Evolutionary conservation across 2,329 filamentous ascomycete genomes (phyloP), one percentile per base, ranked within the genome.

Genomic region (Sphaerostilbella broomeana): DNA sequence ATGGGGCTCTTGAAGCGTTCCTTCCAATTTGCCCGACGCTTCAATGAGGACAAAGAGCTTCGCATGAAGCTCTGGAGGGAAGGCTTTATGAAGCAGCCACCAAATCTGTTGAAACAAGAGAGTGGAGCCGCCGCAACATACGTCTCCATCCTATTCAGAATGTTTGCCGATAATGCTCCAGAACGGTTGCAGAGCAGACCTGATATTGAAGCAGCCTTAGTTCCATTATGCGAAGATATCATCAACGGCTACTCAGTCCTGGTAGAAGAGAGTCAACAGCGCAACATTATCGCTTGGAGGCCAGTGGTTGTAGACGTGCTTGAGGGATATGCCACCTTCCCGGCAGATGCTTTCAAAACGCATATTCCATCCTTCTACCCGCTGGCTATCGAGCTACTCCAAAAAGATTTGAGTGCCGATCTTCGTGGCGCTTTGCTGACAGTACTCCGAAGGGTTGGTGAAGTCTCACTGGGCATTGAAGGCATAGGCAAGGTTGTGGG

Each of bases 81-180:
- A 60, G 92, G 94, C 1, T 99, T 98, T 72, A 99, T 99, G 92
- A 95, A 94, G 65, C 92, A 98, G 59, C 90, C 92, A 12, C 92
- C 92, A 3, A 99, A 99, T 55, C 72, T 99, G 10, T 75, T 99
- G 20, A 98, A 98, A 67, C 92, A 99, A 60, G 92, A 99, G 65
- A 86, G 79, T 45, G 90, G 92, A 27, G 86, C 84, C 40, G 92
- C 92, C 1, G 86, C 86, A 3, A 95, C 94, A 2, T 99, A 98
- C 59, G 87, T 98, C 24, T 84, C 84, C 46, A 98, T 99, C 49
- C 69, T 99, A 19, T 87, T 98, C 65, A 77, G 92, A 35, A 98
- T 99, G 92, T 98, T 95, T 63, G 84, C 86, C 33, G 92, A 99
- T 56, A 82, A 84, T 45, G 78, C 82, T 25, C 81, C 84, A 6